Evolutionary conservation across 495 filamentous ascomycete genomes (phyloP), one percentile per base, ranked within the genome.

Genomic region (Aspergillus haitiensis): DNA sequence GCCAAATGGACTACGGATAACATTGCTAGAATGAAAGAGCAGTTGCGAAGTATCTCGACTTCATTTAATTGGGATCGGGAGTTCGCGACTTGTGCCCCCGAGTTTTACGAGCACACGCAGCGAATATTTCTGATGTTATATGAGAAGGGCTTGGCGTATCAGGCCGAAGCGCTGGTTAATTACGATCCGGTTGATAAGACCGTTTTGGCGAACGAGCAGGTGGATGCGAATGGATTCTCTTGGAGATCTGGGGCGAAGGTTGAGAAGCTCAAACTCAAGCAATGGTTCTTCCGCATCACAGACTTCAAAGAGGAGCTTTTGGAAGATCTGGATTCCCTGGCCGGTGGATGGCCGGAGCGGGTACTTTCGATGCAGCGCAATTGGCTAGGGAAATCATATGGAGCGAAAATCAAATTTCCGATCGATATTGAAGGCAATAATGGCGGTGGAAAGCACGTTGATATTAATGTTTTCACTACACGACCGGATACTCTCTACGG

Each of bases 251-350:
- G 92, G 3, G 92, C 90, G 7, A 86, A 89, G 63, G 91, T 96
- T 34, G 89, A 93, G 70, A 88, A 92, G 71, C 74, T 83, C 52
- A 84, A 84, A 54, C 76, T 96, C 18, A 89, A 91, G 70, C 92
- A 96, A 65, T 96, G 92, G 92, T 96, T 96, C 65, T 84, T 96
- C 52, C 84, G 84, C 33, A 95, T 95, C 61, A 92, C 90, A 2
- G 81, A 81, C 18, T 95, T 90, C 68, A 83, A 87, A 52, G 85
- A 93, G 52, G 73, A 81, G n/a, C 77, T 96, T 1, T 72, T 95
- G 35, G 75, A 86, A 27, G 91, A 90, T 58, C 78, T 96, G 2
- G 84, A 91, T 21, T 70, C 78, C 1, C 75, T 96, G 7, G 74
- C 81, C 8, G 82, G 80, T 4, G 74, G 75, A 9, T 96, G 92